Percentiles rank a stretch among this genome's conserved stretches.
Evolutionary conservation across 1,139 yeast species (phyloP).

Genomic region (Pichia sp.): DNA sequence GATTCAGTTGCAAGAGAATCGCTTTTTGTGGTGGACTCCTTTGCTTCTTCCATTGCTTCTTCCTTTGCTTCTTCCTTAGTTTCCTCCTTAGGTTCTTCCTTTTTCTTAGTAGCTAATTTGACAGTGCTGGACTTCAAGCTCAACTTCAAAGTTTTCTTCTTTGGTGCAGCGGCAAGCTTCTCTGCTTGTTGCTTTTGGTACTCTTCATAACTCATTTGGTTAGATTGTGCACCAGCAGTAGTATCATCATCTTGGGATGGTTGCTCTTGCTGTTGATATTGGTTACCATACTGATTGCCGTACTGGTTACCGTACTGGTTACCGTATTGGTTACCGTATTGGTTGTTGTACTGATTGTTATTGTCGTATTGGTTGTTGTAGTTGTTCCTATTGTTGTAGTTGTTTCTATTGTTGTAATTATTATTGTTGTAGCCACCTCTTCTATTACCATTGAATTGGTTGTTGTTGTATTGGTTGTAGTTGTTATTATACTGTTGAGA

Average conservation of each 20-base stretch:
- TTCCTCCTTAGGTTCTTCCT: conserved; percentile 26
- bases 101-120: conserved; percentile 55
- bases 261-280: conserved; percentile 18
- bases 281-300: conserved; percentile 14
- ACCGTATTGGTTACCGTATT: conserved; percentile 6
- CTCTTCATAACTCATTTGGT: conserved; percentile 82
- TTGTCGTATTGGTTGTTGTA: conserved; percentile 13
- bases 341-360: conserved; percentile 14
- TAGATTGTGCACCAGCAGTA: too few species aligned
- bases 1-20: too few species aligned
- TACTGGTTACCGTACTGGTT: conserved; percentile 11
- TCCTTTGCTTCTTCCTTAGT: conserved; percentile 7
- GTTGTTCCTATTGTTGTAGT: conserved; percentile 12
- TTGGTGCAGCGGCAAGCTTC: conserved; percentile 40
- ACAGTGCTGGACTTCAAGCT: conserved; percentile 55
- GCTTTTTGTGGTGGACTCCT: conserved; percentile 6
- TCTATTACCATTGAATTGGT: conserved; percentile 13
- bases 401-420: conserved; percentile 2
- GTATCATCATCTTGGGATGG: conserved; percentile 9
- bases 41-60: conserved; percentile 25
- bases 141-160: conserved; percentile 52
- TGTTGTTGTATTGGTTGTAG: conserved; percentile 21
- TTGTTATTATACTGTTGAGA: conserved; percentile 21
- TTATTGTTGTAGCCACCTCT: conserved; percentile 13
- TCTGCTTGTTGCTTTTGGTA: conserved; percentile 66